Conservation (phyloP, 306 rosid species). For the Lathyrus aphaca region DNA sequence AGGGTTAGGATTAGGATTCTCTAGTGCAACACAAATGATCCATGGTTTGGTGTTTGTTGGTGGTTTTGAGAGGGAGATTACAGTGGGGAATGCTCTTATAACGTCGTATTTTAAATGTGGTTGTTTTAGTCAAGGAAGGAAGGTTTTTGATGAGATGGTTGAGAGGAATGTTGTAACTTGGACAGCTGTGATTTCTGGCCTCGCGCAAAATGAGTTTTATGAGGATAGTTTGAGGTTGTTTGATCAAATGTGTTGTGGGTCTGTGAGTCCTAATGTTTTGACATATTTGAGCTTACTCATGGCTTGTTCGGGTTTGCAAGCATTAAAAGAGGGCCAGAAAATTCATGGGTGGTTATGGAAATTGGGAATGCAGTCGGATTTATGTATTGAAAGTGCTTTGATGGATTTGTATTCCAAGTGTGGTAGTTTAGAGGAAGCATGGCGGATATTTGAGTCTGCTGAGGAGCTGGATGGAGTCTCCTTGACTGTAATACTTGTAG, state of each 20-base stretch:
- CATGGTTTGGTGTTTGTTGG: slow-evolving; percentile 68
- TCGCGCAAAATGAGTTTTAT: slow-evolving; percentile 59
- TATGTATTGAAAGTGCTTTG: slow-evolving; percentile 80
- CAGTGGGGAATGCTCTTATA: slow-evolving; percentile 82
- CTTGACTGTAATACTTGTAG: slow-evolving; percentile 83
- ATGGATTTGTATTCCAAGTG: slow-evolving; percentile 94
- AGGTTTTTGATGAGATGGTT: slow-evolving; percentile 71
- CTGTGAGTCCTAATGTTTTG: slow-evolving; percentile 71
- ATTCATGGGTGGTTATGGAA: slow-evolving; percentile 80
- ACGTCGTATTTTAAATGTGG: slow-evolving; percentile 73
- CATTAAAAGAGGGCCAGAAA: slow-evolving; percentile 67
- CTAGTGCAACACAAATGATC: slow-evolving; percentile 50
- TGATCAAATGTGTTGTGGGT: slow-evolving; percentile 55
- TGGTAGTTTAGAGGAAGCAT: slow-evolving; percentile 68
- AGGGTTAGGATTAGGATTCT: not conserved
- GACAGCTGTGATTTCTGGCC: slow-evolving; percentile 91
- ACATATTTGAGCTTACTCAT: slow-evolving; percentile 74
- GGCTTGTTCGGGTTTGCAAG: slow-evolving; percentile 89
- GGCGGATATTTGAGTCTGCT: slow-evolving; percentile 70
- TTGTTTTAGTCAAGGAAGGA: slow-evolving; percentile 58
- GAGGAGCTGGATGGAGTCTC: slow-evolving; percentile 79
- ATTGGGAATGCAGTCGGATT: slow-evolving; percentile 71
- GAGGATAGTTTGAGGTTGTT: slow-evolving; percentile 60
- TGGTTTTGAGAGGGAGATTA: slow-evolving; percentile 65
- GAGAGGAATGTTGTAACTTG: slow-evolving; percentile 86